A percentile compares a stretch with the other conserved stretches of the same genome.
Conservation (phyloP, 169 alveolate species). For the Plasmodium gonderi region DNA sequence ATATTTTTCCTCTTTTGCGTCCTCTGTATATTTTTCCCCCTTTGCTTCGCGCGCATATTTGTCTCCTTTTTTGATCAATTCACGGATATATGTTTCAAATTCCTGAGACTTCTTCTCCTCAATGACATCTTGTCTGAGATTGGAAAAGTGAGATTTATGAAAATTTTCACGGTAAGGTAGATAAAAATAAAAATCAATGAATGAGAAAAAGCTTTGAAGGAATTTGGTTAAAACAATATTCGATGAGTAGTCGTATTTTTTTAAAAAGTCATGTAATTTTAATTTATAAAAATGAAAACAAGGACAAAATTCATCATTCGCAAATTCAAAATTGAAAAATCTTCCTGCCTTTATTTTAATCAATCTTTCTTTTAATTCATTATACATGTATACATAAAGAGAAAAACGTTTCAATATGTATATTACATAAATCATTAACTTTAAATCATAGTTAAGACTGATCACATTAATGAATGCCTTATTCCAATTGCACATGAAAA, state of each 20-base stretch:
- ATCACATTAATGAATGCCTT: constrained; percentile 7
- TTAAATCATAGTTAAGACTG: constrained; percentile 42
- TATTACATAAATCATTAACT: constrained; percentile 44
- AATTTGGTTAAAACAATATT: constrained; percentile 30
- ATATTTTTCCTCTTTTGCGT: no score
- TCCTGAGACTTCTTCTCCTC: no score
- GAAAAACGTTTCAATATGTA: constrained; percentile 43
- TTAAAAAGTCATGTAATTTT: constrained; percentile 35
- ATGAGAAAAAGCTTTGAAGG: constrained; percentile 18
- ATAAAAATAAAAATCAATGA: constrained; percentile 52
- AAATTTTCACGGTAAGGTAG: not conserved
- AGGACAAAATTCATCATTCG: not conserved
- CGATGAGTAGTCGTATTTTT: constrained; percentile 46
- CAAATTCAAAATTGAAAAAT: not conserved
- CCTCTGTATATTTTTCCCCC: no score
- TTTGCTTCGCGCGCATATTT: not conserved
- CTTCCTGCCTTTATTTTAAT: constrained; percentile 16
- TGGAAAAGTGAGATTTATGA: not conserved
- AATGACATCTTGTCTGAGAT: not conserved
- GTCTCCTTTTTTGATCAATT: not conserved
- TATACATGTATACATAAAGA: constrained; percentile 26
- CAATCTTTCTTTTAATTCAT: constrained; percentile 22
- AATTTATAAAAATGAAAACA: constrained; percentile 17
- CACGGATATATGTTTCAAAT: no score
- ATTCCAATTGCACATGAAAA: constrained; percentile 60